Percentiles rank a stretch among this genome's conserved stretches.
Conservation (phyloP, 169 alveolate species). For the Plasmodium vinckei region DNA sequence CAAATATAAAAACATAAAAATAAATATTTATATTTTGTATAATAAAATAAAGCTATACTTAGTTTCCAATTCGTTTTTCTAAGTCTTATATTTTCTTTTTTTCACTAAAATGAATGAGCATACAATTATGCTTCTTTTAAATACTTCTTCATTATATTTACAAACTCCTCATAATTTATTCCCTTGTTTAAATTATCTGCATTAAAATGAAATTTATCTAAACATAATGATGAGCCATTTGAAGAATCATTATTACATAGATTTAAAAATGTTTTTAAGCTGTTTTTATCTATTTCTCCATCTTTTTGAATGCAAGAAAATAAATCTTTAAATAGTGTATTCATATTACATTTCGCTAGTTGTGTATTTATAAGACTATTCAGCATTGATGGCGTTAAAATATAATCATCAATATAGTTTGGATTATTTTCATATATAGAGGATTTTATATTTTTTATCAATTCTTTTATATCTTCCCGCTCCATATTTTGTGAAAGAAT, state of each 20-base stretch:
- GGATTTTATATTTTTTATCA: conserved; percentile 41
- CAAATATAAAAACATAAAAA: too few relatives aligned
- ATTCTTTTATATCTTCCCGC: conserved; percentile 23
- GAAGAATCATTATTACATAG: conserved; percentile 32
- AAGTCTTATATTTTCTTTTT: too few relatives aligned
- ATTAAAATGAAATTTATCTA: conserved; percentile 32
- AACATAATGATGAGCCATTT: conserved; percentile 25
- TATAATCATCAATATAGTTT: conserved; percentile 57
- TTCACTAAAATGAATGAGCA: too few relatives aligned
- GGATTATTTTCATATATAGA: conserved; percentile 27
- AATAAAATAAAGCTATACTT: too few relatives aligned
- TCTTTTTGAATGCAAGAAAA: conserved; percentile 28
- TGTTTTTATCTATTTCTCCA: conserved; percentile 36
- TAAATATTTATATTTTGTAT: too few relatives aligned
- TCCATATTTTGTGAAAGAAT: conserved; percentile 67
- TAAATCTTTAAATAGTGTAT: conserved; percentile 50
- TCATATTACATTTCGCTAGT: conserved; percentile 31
- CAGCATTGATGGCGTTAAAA: conserved; percentile 52
- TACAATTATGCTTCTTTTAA: conserved; percentile 8
- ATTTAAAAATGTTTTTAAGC: conserved; percentile 33
- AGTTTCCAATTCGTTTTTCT: too few relatives aligned
- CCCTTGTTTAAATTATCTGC: conserved; percentile 3
- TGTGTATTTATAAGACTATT: conserved; percentile 67
- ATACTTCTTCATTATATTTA: conserved; percentile 39
- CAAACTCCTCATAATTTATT: conserved; percentile 22